Evolutionary conservation across 495 filamentous ascomycete species (phyloP), one percentile per base, ranked within the genome.

Genomic region (Penicillium ochrochloron): DNA sequence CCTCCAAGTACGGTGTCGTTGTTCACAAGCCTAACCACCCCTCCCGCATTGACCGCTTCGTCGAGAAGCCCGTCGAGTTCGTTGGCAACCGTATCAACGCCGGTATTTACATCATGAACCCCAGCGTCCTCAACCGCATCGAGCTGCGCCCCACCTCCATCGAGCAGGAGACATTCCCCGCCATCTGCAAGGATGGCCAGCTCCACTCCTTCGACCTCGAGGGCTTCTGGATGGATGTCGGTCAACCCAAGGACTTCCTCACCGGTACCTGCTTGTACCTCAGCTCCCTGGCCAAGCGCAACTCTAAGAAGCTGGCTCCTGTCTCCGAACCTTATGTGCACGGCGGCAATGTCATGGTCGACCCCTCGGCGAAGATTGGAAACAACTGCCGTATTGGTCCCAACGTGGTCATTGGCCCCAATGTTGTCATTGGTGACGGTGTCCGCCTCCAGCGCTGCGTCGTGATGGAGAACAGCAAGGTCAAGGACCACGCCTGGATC

Each of bases 191-290:
- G 70, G 96, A 97, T 73, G 92, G 93, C 59, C 88, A 96, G 78
- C 81, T 99, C 52, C 95, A 99, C 85, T 97, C 94, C 3, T 97
- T 97, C 75, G 95, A 99, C 76, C 85, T 99, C 41, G 96, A 99
- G 67, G 94, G 95, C 66, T 99, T 97, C 84, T 99, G 95, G 95
- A 99, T 99, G 95, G 95, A 99, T 71, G 94, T 99, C 62, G 95
- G 95, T 69, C 95, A 99, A 77, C 95, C 95, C 59, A 99, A 99
- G 81, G 95, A 99, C 75, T 99, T 99, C 85, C 83, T 99, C 57
- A 92, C 88, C 35, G 95, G 95, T 63, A 98, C 95, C 66, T 99
- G 96, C 78, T 86, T 99, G 55, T 99, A 98, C 82, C 89, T 99
- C 56, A 93, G 91, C 25, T 96, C 92, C 14, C 87, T 99, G 59